Percentiles rank a stretch among this genome's conserved stretches.
Conservation (phyloP, 2,329 filamentous ascomycete genomes). For the Arachnopeziza araneosa region DNA sequence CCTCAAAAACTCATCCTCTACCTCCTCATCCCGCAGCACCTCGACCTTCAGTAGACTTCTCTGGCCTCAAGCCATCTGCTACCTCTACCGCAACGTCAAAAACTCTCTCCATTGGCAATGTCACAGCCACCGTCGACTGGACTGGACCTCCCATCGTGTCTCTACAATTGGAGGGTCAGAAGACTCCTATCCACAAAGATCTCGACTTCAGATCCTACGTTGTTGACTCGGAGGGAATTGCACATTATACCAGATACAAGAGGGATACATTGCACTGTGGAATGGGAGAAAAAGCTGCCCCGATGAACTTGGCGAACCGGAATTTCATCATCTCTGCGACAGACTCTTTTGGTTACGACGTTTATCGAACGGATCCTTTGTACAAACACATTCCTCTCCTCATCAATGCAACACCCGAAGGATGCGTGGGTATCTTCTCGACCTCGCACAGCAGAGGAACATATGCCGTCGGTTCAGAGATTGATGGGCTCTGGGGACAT, state of each 20-base stretch:
- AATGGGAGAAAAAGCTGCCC: constrained; percentile 66
- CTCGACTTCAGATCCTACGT: constrained; percentile 61
- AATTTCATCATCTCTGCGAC: constrained; percentile 63
- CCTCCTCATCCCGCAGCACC: constrained; percentile 59
- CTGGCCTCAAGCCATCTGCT: constrained; percentile 20
- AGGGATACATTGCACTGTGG: constrained; percentile 61
- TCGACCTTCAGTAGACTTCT: constrained; percentile 33
- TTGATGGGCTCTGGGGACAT: constrained; percentile 70
- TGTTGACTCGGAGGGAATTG: constrained; percentile 53
- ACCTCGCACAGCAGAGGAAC: constrained; percentile 58
- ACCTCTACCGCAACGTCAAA: constrained; percentile 31
- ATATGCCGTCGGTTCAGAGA: constrained; percentile 64
- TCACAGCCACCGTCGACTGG: constrained; percentile 56
- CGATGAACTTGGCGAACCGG: constrained; percentile 65
- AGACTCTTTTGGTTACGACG: constrained; percentile 69
- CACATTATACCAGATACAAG: constrained; percentile 61
- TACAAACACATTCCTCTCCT: constrained; percentile 73
- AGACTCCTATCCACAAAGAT: constrained; percentile 55
- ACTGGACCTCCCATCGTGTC: constrained; percentile 50
- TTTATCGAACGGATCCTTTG: constrained; percentile 63
- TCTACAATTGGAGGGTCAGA: constrained; percentile 43
- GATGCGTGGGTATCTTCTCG: constrained; percentile 63
- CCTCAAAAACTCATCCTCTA: constrained; percentile 53
- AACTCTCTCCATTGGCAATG: constrained; percentile 40
- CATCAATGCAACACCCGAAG: constrained; percentile 59